Percentiles rank a stretch among this genome's conserved stretches.
Conservation (phyloP, 2,329 filamentous ascomycete species). For the Plenodomus tracheiphilus region DNA sequence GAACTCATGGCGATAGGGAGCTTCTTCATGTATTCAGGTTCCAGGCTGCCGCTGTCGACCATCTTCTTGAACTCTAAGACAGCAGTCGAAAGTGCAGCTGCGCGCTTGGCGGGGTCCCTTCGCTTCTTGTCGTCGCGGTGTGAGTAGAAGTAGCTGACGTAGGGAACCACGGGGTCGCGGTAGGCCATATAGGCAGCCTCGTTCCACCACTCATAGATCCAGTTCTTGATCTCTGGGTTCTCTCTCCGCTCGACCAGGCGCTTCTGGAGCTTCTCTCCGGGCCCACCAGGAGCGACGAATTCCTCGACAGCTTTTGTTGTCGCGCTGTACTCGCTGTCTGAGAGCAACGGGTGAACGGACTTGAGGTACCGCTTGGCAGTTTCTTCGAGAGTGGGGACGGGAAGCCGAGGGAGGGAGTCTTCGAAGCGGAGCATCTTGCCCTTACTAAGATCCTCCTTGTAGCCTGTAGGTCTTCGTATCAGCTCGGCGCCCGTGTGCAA, state of each 20-base stretch:
- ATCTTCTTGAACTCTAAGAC: slow-evolving; percentile 92
- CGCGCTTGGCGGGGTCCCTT: slow-evolving; percentile 87
- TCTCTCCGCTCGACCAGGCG: slow-evolving; percentile 79
- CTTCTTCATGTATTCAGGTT: slow-evolving; percentile 99
- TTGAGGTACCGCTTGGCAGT: slow-evolving; percentile 80
- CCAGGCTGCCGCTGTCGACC: slow-evolving; percentile 79
- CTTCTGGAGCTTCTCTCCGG: slow-evolving; percentile 83
- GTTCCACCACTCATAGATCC: slow-evolving; percentile 99
- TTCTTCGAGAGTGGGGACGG: slow-evolving; percentile 81
- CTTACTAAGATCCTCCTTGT: slow-evolving; percentile 78
- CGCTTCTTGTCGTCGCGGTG: slow-evolving; percentile 90
- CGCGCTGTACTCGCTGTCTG: slow-evolving; percentile 66
- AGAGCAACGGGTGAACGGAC: slow-evolving; percentile 74
- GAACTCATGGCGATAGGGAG: slow-evolving; percentile 97
- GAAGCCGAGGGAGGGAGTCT: slow-evolving; percentile 78
- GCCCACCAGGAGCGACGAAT: slow-evolving; percentile 84
- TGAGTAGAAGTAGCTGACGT: slow-evolving; percentile 99
- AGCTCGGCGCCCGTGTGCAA: slow-evolving; percentile 7
- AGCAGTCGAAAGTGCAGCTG: slow-evolving; percentile 84
- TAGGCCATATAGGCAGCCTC: slow-evolving; percentile 89
- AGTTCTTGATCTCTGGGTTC: slow-evolving; percentile 83
- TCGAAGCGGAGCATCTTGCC: slow-evolving; percentile 83
- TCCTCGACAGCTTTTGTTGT: slow-evolving; percentile 84
- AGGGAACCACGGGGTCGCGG: slow-evolving; percentile 93
- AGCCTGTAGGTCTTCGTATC: slow-evolving; percentile 56